phyloP scores from a whole-genome alignment of 2,329 filamentous ascomycete genomes.

The Fusarium poae region DNA sequence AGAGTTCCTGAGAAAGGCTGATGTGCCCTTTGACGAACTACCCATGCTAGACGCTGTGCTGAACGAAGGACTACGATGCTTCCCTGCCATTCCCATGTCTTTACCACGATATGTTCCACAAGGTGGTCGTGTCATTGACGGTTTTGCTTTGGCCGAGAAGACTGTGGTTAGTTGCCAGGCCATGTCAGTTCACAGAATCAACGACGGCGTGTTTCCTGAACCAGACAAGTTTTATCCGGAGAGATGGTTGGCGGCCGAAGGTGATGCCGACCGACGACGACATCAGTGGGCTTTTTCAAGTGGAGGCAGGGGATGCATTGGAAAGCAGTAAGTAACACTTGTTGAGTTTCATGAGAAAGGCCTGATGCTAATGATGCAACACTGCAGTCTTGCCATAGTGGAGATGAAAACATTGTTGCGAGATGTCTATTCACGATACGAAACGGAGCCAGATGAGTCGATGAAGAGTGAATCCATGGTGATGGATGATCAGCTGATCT shows the following conservation, averaged over 20 bases:
- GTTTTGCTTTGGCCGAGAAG: slow-evolving; percentile 64
- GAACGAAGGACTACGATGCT: slow-evolving; percentile 71
- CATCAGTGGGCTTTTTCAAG: slow-evolving; percentile 75
- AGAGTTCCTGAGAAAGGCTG: slow-evolving; percentile 63
- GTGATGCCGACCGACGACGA: slow-evolving; percentile 76
- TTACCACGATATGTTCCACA: slow-evolving; percentile 70
- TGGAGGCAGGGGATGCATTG: slow-evolving; percentile 74
- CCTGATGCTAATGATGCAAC: neutral
- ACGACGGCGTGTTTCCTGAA: slow-evolving; percentile 78
- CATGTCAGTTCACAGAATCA: slow-evolving; percentile 70
- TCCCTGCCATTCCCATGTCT: slow-evolving; percentile 75
- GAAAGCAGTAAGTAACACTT: slow-evolving; percentile 70
- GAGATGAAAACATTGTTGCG: slow-evolving; percentile 76
- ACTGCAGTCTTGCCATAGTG: slow-evolving; percentile 66
- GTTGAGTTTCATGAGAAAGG: neutral
- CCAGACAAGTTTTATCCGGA: slow-evolving; percentile 84
- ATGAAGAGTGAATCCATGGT: slow-evolving; percentile 71
- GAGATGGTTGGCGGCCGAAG: slow-evolving; percentile 81
- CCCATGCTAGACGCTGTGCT: slow-evolving; percentile 73
- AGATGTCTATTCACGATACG: slow-evolving; percentile 71
- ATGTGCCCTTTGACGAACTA: slow-evolving; percentile 62
- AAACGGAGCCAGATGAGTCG: slow-evolving; percentile 65
- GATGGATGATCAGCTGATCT: slow-evolving; percentile 77
- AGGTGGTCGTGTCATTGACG: slow-evolving; percentile 68
- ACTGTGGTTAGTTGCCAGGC: slow-evolving; percentile 73